These are phyloP conservation scores for Lachnellula subtilissima DNA, from an alignment of 2,329 filamentous ascomycete genomes.

Conservation along the genomic window DNA sequence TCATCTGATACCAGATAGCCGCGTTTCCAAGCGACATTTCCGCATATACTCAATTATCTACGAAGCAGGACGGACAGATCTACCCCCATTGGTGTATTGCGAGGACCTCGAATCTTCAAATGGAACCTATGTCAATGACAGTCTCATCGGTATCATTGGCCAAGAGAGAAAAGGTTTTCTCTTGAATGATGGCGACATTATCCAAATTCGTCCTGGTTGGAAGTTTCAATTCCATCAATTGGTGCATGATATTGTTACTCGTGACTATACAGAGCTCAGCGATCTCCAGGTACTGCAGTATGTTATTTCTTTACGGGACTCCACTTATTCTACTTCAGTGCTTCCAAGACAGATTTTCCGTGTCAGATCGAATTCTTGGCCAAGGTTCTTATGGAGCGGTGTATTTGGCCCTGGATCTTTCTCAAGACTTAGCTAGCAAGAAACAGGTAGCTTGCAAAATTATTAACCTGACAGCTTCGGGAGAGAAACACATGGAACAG, in stretches of 20 bases:
- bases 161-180: slow-evolving; percentile 38
- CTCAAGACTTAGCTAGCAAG: slow-evolving; percentile 45
- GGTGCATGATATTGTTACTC: not conserved
- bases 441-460: slow-evolving; percentile 67
- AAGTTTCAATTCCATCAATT: slow-evolving; percentile 34
- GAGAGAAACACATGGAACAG: not conserved
- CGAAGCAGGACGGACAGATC: slow-evolving; percentile 33
- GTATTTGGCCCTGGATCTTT: slow-evolving; percentile 36
- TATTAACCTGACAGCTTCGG: slow-evolving; percentile 41
- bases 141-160: slow-evolving; percentile 40
- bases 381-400: slow-evolving; percentile 50
- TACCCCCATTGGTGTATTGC: slow-evolving; percentile 45
- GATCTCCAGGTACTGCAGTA: slow-evolving; percentile 33
- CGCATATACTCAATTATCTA: slow-evolving; percentile 52
- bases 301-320: not conserved
- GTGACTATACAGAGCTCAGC: slow-evolving; percentile 28
- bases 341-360: slow-evolving; percentile 43
- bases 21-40: slow-evolving; percentile 50
- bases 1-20: slow-evolving; percentile 36
- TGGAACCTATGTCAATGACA: slow-evolving; percentile 49
- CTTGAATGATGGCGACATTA: slow-evolving; percentile 46
- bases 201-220: slow-evolving; percentile 38
- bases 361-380: slow-evolving; percentile 49
- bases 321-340: slow-evolving; percentile 30
- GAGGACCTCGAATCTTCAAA: slow-evolving; percentile 51